Evolutionary conservation across 2,329 filamentous ascomycete genomes (phyloP), one percentile per base, ranked within the genome.

Genomic region (Cladosporium phlei): DNA sequence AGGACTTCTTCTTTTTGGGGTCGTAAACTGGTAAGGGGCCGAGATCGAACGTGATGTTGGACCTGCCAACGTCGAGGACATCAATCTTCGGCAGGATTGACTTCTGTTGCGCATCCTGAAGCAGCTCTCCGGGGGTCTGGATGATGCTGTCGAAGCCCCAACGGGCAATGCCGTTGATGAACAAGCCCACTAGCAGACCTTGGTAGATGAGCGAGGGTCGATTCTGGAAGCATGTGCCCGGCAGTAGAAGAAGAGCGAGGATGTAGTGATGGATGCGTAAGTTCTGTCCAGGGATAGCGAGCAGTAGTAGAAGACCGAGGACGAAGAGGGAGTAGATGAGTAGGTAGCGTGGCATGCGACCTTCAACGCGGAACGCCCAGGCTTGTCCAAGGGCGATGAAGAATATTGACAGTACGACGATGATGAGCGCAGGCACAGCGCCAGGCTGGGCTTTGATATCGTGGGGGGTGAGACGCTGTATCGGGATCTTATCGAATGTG

Each of bases 181-280:
- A 97, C 0, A 97, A 76, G 0, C 93, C 93, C 6, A 97, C 71
- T 0, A 98, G 74, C 2, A 98, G 72, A 9, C 93, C 93, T 65
- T 97, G 91, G 60, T 93, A 97, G 2, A 95, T 66, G 7, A 97
- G 73, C 0, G 83, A 84, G 0, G 88, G 86, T 0, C 93, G 80
- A 5, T 87, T 97, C 55, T 95, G 90, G 66, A 97, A 82, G 44
- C 81, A 83, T 0, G 93, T 97, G 0, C 90, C 93, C 0, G 90
- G 88, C 4, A 97, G 77, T 1, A 98, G 77, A 0, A 97, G 73
- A 11, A 98, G 77, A 1, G 84, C 89, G 4, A 97, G 74, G 54
- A 97, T 87, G 63, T 97, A 98, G 66, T 98, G 93, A 63, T 98
- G 93, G 47, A 98, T 89, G 25, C 93, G 83, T 39, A 98, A 75